Percentiles rank a stretch among this genome's conserved stretches.
Evolutionary conservation across 768 basidiomycete genomes (phyloP).

Genomic region (Boletus sp.): DNA sequence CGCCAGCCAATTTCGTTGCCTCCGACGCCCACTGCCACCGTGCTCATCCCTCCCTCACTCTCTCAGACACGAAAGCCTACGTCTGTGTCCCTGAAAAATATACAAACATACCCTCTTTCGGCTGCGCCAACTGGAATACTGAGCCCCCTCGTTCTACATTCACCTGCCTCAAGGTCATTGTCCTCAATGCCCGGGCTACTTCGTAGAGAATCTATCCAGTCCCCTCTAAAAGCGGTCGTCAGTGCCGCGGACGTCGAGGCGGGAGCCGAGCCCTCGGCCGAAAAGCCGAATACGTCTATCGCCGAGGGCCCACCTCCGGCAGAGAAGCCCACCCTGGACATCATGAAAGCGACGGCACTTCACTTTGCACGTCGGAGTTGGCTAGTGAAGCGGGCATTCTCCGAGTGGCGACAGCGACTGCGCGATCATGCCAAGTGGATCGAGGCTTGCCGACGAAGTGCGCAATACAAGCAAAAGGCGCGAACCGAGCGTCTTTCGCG

Average conservation of each 20-base stretch:
- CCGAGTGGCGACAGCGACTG: constrained; percentile 46
- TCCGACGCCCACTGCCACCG: constrained; percentile 28
- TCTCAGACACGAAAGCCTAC: constrained; percentile 17
- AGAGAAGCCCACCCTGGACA: constrained; percentile 19
- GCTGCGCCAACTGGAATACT: constrained; percentile 28
- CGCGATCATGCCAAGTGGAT: constrained; percentile 52
- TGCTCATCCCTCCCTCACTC: constrained; percentile 16
- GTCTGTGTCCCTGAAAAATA: constrained; percentile 20
- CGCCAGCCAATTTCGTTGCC: constrained; percentile 34
- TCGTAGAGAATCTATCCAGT: constrained; percentile 26
- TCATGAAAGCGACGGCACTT: constrained; percentile 41
- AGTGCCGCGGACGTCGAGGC: constrained; percentile 12
- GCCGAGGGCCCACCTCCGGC: background rate
- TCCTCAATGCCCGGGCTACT: constrained; percentile 14
- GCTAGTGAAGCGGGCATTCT: constrained; percentile 43
- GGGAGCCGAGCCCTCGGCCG: background rate
- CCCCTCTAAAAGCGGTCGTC: constrained; percentile 23
- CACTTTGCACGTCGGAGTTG: constrained; percentile 41
- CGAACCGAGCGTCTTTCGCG: constrained; percentile 33
- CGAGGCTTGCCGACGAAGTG: constrained; percentile 60
- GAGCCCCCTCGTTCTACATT: constrained; percentile 30
- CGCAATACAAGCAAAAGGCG: constrained; percentile 58
- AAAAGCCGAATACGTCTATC: constrained; percentile 7
- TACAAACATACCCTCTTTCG: constrained; percentile 27
- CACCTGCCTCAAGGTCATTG: constrained; percentile 21